A percentile compares a stretch with the other conserved stretches of the same genome.
Evolutionary conservation across 78 protist species (phyloP).

Genomic region (Bodo saltans): DNA sequence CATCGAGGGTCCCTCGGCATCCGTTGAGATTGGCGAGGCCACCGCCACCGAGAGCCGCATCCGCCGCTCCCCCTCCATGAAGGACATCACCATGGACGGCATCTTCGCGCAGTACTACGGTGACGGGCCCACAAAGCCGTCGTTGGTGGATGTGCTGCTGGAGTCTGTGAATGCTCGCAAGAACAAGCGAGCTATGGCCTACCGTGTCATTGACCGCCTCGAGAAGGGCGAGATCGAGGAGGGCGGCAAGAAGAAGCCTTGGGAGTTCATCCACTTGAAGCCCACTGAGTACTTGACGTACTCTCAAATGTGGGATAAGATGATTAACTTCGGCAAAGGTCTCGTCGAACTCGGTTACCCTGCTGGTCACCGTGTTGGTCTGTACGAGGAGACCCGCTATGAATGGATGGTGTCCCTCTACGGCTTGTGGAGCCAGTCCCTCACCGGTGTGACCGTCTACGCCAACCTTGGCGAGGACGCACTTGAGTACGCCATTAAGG

Average conservation of each 20-base stretch:
- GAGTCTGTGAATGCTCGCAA: background rate
- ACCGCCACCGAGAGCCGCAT: background rate
- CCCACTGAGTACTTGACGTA: background rate
- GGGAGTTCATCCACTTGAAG: background rate
- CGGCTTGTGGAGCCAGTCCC: conserved; percentile 1
- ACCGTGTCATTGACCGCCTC: background rate
- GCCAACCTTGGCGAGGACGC: conserved; percentile 61
- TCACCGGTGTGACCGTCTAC: conserved; percentile 43
- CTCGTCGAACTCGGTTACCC: background rate
- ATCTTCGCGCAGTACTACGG: background rate
- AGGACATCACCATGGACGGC: background rate
- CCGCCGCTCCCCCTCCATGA: no score
- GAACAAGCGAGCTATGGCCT: background rate
- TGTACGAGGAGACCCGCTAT: conserved; percentile 1
- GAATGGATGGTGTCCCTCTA: conserved; percentile 49
- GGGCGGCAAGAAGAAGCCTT: background rate
- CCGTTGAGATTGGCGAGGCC: background rate
- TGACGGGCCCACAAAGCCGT: background rate
- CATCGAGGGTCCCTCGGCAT: background rate
- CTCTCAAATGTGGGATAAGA: background rate
- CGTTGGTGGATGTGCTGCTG: background rate
- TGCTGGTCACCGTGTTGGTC: background rate
- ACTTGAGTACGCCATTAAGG: conserved; percentile 17
- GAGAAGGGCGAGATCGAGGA: background rate
- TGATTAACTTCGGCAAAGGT: background rate